Conservation (phyloP, 169 alveolate genomes). For the Perkinsus marinus region DNA sequence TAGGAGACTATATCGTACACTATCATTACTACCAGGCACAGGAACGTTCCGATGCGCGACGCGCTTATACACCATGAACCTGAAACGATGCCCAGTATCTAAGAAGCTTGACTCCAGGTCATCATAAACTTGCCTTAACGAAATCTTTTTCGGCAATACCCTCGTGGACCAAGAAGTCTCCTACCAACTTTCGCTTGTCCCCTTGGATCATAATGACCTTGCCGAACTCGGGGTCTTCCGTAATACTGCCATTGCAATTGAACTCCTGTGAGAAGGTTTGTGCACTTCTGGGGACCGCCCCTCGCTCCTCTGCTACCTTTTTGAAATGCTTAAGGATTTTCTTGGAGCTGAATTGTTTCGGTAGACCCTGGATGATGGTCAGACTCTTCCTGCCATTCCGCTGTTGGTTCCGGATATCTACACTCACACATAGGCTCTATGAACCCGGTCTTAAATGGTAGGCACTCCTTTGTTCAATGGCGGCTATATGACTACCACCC, state of each 20-base stretch:
- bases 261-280: neutral
- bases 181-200: slow-evolving; percentile 31
- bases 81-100: neutral
- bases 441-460: too few relatives aligned
- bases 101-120: neutral
- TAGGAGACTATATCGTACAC: neutral
- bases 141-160: slow-evolving; percentile 26
- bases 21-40: neutral
- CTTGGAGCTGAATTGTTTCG: slow-evolving; percentile 30
- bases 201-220: slow-evolving; percentile 35
- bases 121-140: neutral
- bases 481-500: neutral
- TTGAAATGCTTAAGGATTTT: slow-evolving; percentile 31
- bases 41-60: neutral
- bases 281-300: neutral
- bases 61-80: neutral
- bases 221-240: slow-evolving; percentile 42
- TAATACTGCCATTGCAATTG: slow-evolving; percentile 40
- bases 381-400: slow-evolving; percentile 46
- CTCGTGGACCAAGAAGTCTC: slow-evolving; percentile 22
- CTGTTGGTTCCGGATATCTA: slow-evolving; percentile 36
- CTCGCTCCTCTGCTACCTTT: neutral
- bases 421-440: neutral
- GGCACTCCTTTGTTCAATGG: too few relatives aligned
- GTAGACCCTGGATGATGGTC: slow-evolving; percentile 40